phyloP scores from a whole-genome alignment of 208 protist species.

The Crithidia sp. region DNA sequence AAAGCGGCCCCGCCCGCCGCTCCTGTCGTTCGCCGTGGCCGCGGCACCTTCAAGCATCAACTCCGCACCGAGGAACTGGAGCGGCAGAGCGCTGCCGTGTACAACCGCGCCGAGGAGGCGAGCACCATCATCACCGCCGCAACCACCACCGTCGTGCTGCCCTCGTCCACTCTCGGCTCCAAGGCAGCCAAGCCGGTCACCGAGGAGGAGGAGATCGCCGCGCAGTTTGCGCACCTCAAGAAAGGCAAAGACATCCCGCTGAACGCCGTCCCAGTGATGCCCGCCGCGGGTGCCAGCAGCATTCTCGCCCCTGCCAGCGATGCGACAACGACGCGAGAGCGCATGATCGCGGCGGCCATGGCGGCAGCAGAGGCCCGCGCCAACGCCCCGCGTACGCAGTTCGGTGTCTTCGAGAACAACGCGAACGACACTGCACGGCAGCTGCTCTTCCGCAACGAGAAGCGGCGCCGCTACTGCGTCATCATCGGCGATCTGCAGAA shows the following conservation, averaged over 20 bases:
- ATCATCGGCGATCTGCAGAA: slow-evolving; percentile 82
- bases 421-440: slow-evolving; percentile 73
- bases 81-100: slow-evolving; percentile 24
- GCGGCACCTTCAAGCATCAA: slow-evolving; percentile 68
- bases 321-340: slow-evolving; percentile 18
- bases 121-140: slow-evolving; percentile 57
- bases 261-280: slow-evolving; percentile 38
- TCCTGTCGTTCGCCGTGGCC: slow-evolving; percentile 60
- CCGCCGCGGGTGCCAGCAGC: slow-evolving; percentile 30
- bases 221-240: slow-evolving; percentile 30
- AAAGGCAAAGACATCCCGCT: slow-evolving; percentile 31
- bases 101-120: slow-evolving; percentile 32
- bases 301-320: slow-evolving; percentile 25
- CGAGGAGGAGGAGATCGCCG: slow-evolving; percentile 34
- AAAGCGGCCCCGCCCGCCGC: slow-evolving; percentile 11
- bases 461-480: slow-evolving; percentile 84
- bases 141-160: slow-evolving; percentile 59
- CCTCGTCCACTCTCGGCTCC: slow-evolving; percentile 32
- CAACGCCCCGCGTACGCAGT: slow-evolving; percentile 30
- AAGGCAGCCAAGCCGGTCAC: slow-evolving; percentile 21
- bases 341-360: slow-evolving; percentile 22
- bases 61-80: slow-evolving; percentile 73
- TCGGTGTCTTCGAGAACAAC: slow-evolving; percentile 39
- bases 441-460: slow-evolving; percentile 83
- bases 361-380: slow-evolving; percentile 30